Conservation (phyloP, 2,329 filamentous ascomycete species). For the Curvularia sp. region DNA sequence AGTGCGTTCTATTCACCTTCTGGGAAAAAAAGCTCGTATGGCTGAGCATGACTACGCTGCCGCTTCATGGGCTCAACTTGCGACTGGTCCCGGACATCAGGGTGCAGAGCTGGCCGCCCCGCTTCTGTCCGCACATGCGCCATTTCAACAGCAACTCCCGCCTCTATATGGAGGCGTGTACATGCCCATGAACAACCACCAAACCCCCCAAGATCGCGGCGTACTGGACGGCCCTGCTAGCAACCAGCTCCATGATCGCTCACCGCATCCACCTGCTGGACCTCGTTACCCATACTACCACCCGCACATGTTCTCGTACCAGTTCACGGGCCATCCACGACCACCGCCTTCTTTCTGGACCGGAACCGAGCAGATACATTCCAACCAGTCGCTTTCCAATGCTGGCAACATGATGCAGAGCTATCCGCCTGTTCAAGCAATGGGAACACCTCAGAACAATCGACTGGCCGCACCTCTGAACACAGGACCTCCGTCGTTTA, state of each 20-base stretch:
- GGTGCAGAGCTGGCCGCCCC: slow-evolving; percentile 31
- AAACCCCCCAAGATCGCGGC: slow-evolving; percentile 21
- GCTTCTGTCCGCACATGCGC: slow-evolving; percentile 23
- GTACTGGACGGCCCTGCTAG: slow-evolving; percentile 11
- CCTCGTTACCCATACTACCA: slow-evolving; percentile 21
- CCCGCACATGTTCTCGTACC: slow-evolving; percentile 15
- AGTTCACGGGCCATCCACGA: slow-evolving; percentile 17
- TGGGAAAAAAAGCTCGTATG: slow-evolving; percentile 28
- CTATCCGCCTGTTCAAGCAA: slow-evolving; percentile 8
- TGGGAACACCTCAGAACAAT: slow-evolving; percentile 5
- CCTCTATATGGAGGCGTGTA: slow-evolving; percentile 21
- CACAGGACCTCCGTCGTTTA: slow-evolving; percentile 1
- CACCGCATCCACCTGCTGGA: slow-evolving; percentile 18
- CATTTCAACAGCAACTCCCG: slow-evolving; percentile 23
- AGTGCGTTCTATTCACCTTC: background rate
- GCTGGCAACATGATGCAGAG: slow-evolving; percentile 12
- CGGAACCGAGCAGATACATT: slow-evolving; percentile 13
- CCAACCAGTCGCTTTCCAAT: slow-evolving; percentile 13
- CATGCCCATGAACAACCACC: slow-evolving; percentile 14
- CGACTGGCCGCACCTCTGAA: slow-evolving; percentile 11
- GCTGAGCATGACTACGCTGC: slow-evolving; percentile 36
- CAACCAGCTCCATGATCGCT: slow-evolving; percentile 16
- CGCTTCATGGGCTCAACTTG: slow-evolving; percentile 26
- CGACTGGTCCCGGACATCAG: slow-evolving; percentile 26
- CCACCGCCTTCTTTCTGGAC: slow-evolving; percentile 29